These are phyloP conservation scores for Epichloe hybrida DNA, from an alignment of 2,329 filamentous ascomycete genomes.

Conservation along the genomic window DNA sequence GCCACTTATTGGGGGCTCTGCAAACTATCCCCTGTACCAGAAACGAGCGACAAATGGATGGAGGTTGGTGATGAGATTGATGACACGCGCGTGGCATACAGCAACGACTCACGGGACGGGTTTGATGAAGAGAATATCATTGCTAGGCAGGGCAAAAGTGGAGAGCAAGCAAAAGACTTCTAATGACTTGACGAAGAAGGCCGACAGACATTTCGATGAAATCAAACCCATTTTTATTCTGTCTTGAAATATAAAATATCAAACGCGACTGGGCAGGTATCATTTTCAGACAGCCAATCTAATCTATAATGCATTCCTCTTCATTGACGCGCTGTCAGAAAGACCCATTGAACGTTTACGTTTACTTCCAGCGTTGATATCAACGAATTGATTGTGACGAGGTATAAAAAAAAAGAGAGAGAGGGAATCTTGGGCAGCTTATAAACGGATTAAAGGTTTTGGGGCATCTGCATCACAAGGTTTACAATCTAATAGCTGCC, in stretches of 20 bases:
- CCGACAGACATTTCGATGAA: not conserved
- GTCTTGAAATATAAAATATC: not conserved
- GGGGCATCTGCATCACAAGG: no score
- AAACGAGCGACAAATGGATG: constrained; percentile 62
- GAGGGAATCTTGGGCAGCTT: no score
- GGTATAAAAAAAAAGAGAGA: no score
- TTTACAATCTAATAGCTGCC: constrained; percentile 3
- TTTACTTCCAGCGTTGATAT: no score
- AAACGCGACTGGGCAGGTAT: no score
- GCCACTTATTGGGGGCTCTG: constrained; percentile 58
- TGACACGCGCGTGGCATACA: constrained; percentile 35
- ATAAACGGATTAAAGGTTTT: no score
- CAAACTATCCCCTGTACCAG: constrained; percentile 56
- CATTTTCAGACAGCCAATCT: no score
- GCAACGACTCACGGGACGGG: constrained; percentile 23
- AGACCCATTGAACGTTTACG: no score
- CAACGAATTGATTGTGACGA: no score
- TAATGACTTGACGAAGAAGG: constrained; percentile 2
- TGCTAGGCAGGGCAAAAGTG: not conserved
- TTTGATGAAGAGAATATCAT: constrained; percentile 24
- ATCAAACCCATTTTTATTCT: not conserved
- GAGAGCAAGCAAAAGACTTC: constrained; percentile 5
- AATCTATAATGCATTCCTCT: no score
- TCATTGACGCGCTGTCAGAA: no score
- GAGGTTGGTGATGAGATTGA: constrained; percentile 56